Conservation (phyloP, 2,329 filamentous ascomycete species). For the Macroventuria anomochaeta region DNA sequence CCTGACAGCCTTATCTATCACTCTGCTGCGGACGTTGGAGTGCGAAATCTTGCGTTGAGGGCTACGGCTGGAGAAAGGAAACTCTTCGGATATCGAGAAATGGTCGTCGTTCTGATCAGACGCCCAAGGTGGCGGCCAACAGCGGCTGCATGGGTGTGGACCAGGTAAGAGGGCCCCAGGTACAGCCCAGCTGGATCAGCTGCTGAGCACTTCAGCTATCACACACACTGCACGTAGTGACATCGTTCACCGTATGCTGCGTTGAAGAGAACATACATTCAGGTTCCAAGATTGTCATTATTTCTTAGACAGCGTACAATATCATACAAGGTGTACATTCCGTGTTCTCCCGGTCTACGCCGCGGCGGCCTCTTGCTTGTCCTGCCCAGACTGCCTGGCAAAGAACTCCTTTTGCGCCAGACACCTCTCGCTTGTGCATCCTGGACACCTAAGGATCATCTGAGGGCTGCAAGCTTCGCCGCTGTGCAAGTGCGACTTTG, state of each 20-base stretch:
- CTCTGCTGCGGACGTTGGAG: background rate
- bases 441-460: slow-evolving; percentile 90
- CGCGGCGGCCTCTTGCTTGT: slow-evolving; percentile 23
- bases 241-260: too few species aligned
- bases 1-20: slow-evolving; percentile 1
- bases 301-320: slow-evolving; percentile 4
- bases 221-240: background rate
- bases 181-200: too few species aligned
- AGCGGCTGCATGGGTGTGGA: too few species aligned
- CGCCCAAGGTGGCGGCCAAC: too few species aligned
- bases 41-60: too few species aligned
- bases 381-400: slow-evolving; percentile 51
- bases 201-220: too few species aligned
- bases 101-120: too few species aligned
- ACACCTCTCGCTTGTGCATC: slow-evolving; percentile 89
- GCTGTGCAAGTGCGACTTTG: slow-evolving; percentile 76
- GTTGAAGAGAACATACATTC: too few species aligned
- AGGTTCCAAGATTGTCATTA: background rate
- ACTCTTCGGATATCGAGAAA: too few species aligned
- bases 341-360: slow-evolving; percentile 16
- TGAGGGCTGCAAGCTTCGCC: slow-evolving; percentile 77
- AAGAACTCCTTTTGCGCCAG: slow-evolving; percentile 76
- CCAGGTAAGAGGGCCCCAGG: too few species aligned
- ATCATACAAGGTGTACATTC: slow-evolving; percentile 16
- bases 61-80: too few species aligned